These are phyloP conservation scores for Diophrys sp. DNA, from an alignment of 73 alveolate genomes.

Conservation along the genomic window DNA sequence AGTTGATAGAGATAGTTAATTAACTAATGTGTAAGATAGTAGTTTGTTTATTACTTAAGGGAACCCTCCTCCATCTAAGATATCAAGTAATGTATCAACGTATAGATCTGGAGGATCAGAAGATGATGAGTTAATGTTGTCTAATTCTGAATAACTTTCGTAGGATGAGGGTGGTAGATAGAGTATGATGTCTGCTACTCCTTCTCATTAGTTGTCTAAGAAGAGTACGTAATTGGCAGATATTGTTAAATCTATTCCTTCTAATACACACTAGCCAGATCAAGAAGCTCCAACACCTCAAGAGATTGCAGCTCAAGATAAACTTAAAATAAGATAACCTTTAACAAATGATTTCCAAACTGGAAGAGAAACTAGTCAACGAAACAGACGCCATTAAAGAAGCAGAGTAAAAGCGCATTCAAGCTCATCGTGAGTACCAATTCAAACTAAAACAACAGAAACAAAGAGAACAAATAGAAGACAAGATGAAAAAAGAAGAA, in stretches of 20 bases:
- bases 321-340: no score
- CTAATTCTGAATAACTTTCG: slow-evolving; percentile 23
- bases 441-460: slow-evolving; percentile 78
- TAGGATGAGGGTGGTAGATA: not conserved
- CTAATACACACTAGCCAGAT: not conserved
- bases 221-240: slow-evolving; percentile 8
- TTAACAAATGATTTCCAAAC: slow-evolving; percentile 21
- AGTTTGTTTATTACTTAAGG: slow-evolving; percentile 63
- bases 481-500: slow-evolving; percentile 65
- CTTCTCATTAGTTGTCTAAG: slow-evolving; percentile 29
- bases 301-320: slow-evolving; percentile 2
- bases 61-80: slow-evolving; percentile 7
- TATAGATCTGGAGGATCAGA: slow-evolving; percentile 35
- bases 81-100: slow-evolving; percentile 47
- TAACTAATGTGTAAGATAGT: slow-evolving; percentile 71
- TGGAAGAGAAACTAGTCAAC: slow-evolving; percentile 61
- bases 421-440: slow-evolving; percentile 80
- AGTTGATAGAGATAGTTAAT: not conserved
- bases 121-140: slow-evolving; percentile 43
- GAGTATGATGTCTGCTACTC: slow-evolving; percentile 38
- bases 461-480: slow-evolving; percentile 75
- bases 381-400: slow-evolving; percentile 57
- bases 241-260: slow-evolving; percentile 21
- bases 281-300: not conserved
- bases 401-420: slow-evolving; percentile 71